Conservation (phyloP, 1,284 basidiomycete genomes). For the Moesziomyces sp. region DNA sequence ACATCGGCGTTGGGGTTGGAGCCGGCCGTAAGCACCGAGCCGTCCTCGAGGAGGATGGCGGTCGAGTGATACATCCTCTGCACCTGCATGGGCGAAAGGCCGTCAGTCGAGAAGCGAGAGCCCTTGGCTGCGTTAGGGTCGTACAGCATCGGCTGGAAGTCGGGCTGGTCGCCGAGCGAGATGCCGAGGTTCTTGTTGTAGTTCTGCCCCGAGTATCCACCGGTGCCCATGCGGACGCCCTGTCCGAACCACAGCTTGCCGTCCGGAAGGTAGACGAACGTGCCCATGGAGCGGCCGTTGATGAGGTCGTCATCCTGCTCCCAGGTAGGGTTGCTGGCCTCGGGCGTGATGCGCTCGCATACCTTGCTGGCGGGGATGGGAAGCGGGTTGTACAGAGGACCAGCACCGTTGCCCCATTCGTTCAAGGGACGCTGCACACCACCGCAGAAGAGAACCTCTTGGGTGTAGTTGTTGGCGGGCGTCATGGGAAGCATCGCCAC, state of each 20-base stretch:
- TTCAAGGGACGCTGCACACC: conserved; percentile 73
- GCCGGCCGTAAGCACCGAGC: conserved; percentile 86
- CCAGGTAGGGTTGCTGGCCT: conserved; percentile 38
- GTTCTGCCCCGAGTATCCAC: conserved; percentile 83
- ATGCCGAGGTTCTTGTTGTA: conserved; percentile 68
- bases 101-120: conserved; percentile 74
- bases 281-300: conserved; percentile 56
- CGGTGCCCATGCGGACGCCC: conserved; percentile 65
- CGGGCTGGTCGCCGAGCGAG: conserved; percentile 71
- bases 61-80: conserved; percentile 80
- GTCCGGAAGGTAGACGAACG: conserved; percentile 77
- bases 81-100: conserved; percentile 77
- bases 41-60: conserved; percentile 81
- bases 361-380: conserved; percentile 40
- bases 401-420: conserved; percentile 57
- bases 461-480: conserved; percentile 85
- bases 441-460: conserved; percentile 87
- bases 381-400: conserved; percentile 48
- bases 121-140: conserved; percentile 74
- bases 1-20: conserved; percentile 91
- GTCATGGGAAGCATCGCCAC: conserved; percentile 89
- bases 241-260: conserved; percentile 71
- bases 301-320: conserved; percentile 54
- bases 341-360: conserved; percentile 57
- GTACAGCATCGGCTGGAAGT: conserved; percentile 79